These are phyloP conservation scores for Trichoderma cornu-damae DNA, from an alignment of 2,329 filamentous ascomycete species.

Conservation along the genomic window DNA sequence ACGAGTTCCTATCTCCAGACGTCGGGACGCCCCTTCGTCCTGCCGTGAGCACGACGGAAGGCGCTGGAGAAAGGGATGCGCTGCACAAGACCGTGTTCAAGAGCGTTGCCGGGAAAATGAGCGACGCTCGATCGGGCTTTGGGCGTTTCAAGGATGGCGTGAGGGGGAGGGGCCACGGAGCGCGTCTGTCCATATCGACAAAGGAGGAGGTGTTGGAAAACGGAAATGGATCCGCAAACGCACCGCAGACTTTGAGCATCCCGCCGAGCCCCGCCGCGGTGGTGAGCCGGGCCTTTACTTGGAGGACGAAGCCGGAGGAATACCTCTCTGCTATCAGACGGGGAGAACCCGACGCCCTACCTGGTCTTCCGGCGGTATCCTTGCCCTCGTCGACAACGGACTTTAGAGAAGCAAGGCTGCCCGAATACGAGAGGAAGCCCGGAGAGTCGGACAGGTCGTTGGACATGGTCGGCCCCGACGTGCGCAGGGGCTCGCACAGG, in stretches of 20 bases:
- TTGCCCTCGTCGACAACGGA: conserved; percentile 29
- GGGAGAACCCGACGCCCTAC: conserved; percentile 29
- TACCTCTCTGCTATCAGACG: conserved; percentile 44
- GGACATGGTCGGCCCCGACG: conserved; percentile 36
- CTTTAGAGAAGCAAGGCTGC: conserved; percentile 22
- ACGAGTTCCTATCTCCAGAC: conserved; percentile 43
- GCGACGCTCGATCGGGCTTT: conserved; percentile 75
- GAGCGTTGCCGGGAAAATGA: conserved; percentile 71
- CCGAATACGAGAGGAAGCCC: conserved; percentile 24
- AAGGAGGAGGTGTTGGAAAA: conserved; percentile 49
- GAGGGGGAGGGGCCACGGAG: conserved; percentile 48
- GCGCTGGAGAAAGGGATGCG: conserved; percentile 50
- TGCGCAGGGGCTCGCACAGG: conserved; percentile 39
- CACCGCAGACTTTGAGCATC: conserved; percentile 24
- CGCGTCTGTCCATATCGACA: conserved; percentile 43
- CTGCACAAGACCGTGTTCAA: conserved; percentile 66
- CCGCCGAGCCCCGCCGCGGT: conserved; percentile 36
- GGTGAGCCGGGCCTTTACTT: conserved; percentile 52
- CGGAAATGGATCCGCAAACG: conserved; percentile 9
- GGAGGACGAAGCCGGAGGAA: conserved; percentile 60
- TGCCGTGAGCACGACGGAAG: conserved; percentile 43
- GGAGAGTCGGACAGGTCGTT: conserved; percentile 27
- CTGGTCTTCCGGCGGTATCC: conserved; percentile 25
- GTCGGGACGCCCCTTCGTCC: conserved; percentile 42
- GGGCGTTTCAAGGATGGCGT: conserved; percentile 78